Base-by-base conservation (phyloP, 1,284 basidiomycete genomes). In the Trametes hirsuta region DNA sequence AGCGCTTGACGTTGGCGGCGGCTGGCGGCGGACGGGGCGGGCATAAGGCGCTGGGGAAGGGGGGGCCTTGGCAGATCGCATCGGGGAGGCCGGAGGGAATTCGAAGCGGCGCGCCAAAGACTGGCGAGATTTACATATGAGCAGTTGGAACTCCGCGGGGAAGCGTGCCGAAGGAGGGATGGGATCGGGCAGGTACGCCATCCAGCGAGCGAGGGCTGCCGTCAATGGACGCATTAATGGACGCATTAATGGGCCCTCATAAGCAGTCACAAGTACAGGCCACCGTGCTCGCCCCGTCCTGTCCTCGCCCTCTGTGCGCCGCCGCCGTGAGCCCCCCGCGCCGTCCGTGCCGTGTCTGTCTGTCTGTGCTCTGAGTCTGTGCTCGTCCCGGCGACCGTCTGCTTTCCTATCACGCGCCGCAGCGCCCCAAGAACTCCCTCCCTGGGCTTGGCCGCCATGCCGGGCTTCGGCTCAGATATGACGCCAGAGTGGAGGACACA, bases 401-500 rank as follows among this genome's bases (percentile, higher is more conserved):
- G 39, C 45, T 47, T 24, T 37, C 21, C 47, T 15, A 55, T 54
- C 48, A 52, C 9, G 15, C 37, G 35, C 21, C 56, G 53, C 53
- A 55, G 61, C 56, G 55, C 54, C 40, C 46, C 4, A 30, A 8
- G 54, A 22, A 46, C 42, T 36, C 14, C 25, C 18, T 53, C 14
- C 50, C 49, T 41, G 55, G 55, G 14, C 36, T 34, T 54, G 51
- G 59, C 55, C 55, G 47, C 14, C 53, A 18, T 52, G 56, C 56
- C 61, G 61, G 39, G 35, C 49, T 55, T 35, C 57, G 56, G 52
- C 34, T 21, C 44, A 58, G 44, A 62, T 62, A 62, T 62, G 61
- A 62, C 61, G 61, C 61, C 61, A 62, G 56, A 55, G 62, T 45
- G 58, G 53, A 42, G 52, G 52, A 24, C 58, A 41, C 61, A 36